Evolutionary conservation across 306 rosid species (phyloP).

Genomic region (Cucumis sativus): Cucumber_9930_V3 NC_026660.2:23409001-23409500

Average conservation of each 20-base stretch:
- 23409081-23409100: constrained; percentile 21
- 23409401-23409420: background rate
- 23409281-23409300: background rate
- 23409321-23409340: background rate
- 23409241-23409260: constrained; percentile 13
- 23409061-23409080: constrained; percentile 80
- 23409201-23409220: constrained; percentile 34
- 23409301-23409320: background rate
- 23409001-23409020: background rate
- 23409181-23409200: constrained; percentile 81
- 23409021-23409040: background rate
- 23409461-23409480: background rate
- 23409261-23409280: background rate
- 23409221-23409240: constrained; percentile 24
- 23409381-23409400: background rate
- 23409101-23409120: constrained; percentile 10
- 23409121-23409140: constrained; percentile 32
- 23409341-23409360: background rate
- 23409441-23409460: background rate
- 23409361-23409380: background rate
- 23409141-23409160: constrained; percentile 61
- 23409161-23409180: constrained; percentile 97
- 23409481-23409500: background rate
- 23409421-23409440: background rate
- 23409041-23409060: constrained; percentile 64